Evolutionary conservation across 306 rosid species (phyloP).

Genomic region (Arachis stenosperma): DNA sequence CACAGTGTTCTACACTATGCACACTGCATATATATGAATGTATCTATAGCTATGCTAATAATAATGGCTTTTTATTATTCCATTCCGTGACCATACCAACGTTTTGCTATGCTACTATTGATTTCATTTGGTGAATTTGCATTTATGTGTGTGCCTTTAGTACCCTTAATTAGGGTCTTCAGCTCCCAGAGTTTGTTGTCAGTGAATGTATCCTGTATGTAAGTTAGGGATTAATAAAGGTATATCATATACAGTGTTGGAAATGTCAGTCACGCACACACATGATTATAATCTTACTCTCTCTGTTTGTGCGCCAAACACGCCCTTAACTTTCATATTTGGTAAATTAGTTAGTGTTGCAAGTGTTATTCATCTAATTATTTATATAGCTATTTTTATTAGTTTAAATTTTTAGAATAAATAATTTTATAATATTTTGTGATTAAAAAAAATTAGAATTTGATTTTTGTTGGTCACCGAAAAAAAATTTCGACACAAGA

Average conservation of each 20-base stretch:
- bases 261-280: slow-evolving; percentile 55
- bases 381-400: no score
- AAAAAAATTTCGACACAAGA: no score
- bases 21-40: slow-evolving; percentile 11
- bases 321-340: neutral
- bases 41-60: neutral
- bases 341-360: no score
- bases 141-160: neutral
- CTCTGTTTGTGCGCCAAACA: slow-evolving; percentile 28
- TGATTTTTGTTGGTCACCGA: no score
- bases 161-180: neutral
- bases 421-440: no score
- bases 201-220: slow-evolving; percentile 42
- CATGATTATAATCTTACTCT: slow-evolving; percentile 13
- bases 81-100: slow-evolving; percentile 49
- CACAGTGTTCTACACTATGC: slow-evolving; percentile 37
- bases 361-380: no score
- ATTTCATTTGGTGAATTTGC: slow-evolving; percentile 16
- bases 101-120: slow-evolving; percentile 32
- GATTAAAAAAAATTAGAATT: no score
- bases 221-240: slow-evolving; percentile 47
- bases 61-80: neutral
- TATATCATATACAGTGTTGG: slow-evolving; percentile 42
- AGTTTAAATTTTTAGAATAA: no score
- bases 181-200: slow-evolving; percentile 39